Percentiles rank a stretch among this genome's conserved stretches.
Conservation (phyloP, 768 basidiomycete species). For the Termitomyces sp. region DNA sequence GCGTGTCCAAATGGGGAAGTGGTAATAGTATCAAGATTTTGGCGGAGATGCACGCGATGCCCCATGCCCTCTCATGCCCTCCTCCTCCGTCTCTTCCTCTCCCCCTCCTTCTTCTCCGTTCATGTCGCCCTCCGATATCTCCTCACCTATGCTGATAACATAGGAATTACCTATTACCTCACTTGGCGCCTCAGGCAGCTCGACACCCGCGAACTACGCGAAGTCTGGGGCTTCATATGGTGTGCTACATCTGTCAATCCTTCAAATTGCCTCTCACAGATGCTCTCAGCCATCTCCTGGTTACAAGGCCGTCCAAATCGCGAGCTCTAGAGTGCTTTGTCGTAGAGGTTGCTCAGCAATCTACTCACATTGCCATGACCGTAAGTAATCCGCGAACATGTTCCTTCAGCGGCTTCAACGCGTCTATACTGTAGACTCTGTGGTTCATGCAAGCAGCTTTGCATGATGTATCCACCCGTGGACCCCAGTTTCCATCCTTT, state of each 20-base stretch:
- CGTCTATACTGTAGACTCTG: slow-evolving; percentile 56
- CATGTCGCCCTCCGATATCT: slow-evolving; percentile 91
- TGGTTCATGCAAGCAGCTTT: slow-evolving; percentile 99
- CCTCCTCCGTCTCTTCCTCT: slow-evolving; percentile 87
- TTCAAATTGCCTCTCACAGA: slow-evolving; percentile 7
- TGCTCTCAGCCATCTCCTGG: slow-evolving; percentile 75
- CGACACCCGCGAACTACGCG: slow-evolving; percentile 64
- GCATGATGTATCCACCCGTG: slow-evolving; percentile 61
- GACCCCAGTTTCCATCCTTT: slow-evolving; percentile 72
- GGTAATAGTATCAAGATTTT: slow-evolving; percentile 6
- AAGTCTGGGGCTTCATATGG: slow-evolving; percentile 91
- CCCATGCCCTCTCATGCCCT: slow-evolving; percentile 71
- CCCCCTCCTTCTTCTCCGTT: slow-evolving; percentile 88
- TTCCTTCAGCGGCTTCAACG: slow-evolving; percentile 5
- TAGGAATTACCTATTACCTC: slow-evolving; percentile 89
- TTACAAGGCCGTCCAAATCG: slow-evolving; percentile 88
- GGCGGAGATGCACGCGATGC: slow-evolving; percentile 1
- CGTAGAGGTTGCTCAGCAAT: slow-evolving; percentile 79
- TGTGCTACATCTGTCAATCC: slow-evolving; percentile 23
- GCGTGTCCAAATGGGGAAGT: slow-evolving; percentile 16
- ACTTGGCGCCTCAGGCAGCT: slow-evolving; percentile 67
- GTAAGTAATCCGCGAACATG: slow-evolving; percentile 43
- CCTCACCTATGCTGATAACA: slow-evolving; percentile 74
- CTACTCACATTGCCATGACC: slow-evolving; percentile 92
- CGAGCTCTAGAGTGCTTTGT: slow-evolving; percentile 94